phyloP scores from a whole-genome alignment of 2,329 filamentous ascomycete species.

The Coniosporium tulheliwenetii region DNA sequence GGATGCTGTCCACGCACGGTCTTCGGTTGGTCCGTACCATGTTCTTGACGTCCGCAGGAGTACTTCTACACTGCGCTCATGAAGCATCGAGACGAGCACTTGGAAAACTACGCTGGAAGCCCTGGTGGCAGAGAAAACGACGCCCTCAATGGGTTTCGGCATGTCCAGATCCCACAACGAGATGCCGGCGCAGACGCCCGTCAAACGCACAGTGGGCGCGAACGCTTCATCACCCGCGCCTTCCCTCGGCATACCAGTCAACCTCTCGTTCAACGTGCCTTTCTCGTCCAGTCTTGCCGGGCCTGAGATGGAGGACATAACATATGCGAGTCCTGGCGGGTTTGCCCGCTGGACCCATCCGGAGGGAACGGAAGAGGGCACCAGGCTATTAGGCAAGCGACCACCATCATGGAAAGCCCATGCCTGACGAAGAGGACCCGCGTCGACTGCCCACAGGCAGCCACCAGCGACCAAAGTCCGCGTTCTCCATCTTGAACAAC shows the following conservation, averaged over 20 bases:
- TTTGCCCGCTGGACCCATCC: conserved; percentile 89
- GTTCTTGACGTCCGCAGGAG: conserved; percentile 36
- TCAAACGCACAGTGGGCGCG: conserved; percentile 3
- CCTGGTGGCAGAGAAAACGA: conserved; percentile 46
- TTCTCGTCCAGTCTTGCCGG: conserved; percentile 86
- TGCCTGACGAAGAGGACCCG: conserved; percentile 15
- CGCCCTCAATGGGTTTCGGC: conserved; percentile 44
- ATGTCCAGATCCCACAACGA: conserved; percentile 38
- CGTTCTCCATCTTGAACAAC: conserved; percentile 41
- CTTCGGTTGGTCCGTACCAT: no score
- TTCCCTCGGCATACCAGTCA: conserved; percentile 61
- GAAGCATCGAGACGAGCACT: conserved; percentile 66
- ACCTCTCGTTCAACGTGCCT: conserved; percentile 93
- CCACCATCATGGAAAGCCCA: conserved; percentile 56
- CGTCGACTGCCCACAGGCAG: conserved; percentile 17
- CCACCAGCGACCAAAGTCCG: conserved; percentile 33
- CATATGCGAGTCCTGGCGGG: conserved; percentile 79
- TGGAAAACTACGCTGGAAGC: conserved; percentile 70
- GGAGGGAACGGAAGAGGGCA: conserved; percentile 68
- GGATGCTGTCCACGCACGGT: no score
- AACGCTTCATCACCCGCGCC: conserved; percentile 42
- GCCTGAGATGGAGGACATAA: conserved; percentile 84
- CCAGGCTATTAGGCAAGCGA: conserved; percentile 84
- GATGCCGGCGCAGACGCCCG: conserved; percentile 20
- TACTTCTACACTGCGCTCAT: conserved; percentile 78